phyloP scores from a whole-genome alignment of 78 protist species.

The slime mould (Dictyostelium discoideum) region DNA sequence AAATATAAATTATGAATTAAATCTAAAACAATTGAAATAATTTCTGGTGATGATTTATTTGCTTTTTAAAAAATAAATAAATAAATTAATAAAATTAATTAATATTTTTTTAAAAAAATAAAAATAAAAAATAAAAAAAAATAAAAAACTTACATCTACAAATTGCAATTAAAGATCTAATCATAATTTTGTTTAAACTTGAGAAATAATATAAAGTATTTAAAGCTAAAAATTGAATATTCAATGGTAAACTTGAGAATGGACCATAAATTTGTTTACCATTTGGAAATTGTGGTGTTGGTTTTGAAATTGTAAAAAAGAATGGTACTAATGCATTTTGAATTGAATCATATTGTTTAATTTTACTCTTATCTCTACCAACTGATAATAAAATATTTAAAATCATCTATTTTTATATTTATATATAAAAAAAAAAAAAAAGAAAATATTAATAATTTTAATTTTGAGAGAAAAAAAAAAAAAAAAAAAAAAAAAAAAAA shows the following conservation, averaged over 20 bases:
- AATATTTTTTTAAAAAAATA: not conserved
- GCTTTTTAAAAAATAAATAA: not conserved
- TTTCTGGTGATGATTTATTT: slow-evolving; percentile 1
- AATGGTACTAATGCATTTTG: slow-evolving; percentile 73
- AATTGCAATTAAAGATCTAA: slow-evolving; percentile 74
- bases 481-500: not conserved
- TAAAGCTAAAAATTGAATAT: slow-evolving; percentile 54
- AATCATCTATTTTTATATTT: slow-evolving; percentile 44
- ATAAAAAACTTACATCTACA: slow-evolving; percentile 63
- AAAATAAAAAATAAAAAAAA: not conserved
- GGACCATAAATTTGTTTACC: slow-evolving; percentile 76
- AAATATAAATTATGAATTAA: not conserved
- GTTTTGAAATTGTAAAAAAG: slow-evolving; percentile 60
- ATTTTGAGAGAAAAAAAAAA: not conserved
- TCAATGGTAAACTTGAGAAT: slow-evolving; percentile 27
- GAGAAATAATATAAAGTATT: slow-evolving; percentile 47
- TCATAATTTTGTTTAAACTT: slow-evolving; percentile 25
- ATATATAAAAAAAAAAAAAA: not conserved
- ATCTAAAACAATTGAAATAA: slow-evolving; percentile 35
- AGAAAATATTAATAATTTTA: not conserved
- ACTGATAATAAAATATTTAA: slow-evolving; percentile 42
- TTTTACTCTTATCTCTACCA: slow-evolving; percentile 55
- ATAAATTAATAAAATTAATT: not conserved
- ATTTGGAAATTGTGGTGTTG: slow-evolving; percentile 9
- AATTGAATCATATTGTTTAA: slow-evolving; percentile 50